These are phyloP conservation scores for Geranomyces michiganensis DNA, from an alignment of 192 early-diverging fungal species.

Conservation along the genomic window DNA sequence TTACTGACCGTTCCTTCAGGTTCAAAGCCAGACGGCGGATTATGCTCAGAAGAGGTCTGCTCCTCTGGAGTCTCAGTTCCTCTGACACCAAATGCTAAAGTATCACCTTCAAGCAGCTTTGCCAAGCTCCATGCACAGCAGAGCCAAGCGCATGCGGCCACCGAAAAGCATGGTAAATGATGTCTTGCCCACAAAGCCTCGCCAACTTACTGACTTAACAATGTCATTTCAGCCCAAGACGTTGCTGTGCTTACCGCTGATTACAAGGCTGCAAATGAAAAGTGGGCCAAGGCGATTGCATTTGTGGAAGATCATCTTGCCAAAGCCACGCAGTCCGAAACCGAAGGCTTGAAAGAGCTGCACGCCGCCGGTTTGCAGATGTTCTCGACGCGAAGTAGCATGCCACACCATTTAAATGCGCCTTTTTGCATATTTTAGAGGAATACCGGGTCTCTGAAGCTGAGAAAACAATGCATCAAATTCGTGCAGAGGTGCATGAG, in stretches of 20 bases:
- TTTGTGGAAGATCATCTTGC: background rate
- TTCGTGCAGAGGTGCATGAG: background rate
- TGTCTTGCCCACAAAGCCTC: background rate
- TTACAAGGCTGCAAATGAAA: background rate
- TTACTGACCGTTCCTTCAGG: background rate
- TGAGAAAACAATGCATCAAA: background rate
- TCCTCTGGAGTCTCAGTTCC: no score
- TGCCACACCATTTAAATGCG: no score
- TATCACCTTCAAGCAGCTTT: background rate
- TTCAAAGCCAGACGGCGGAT: background rate
- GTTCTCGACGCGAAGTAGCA: no score
- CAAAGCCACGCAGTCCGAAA: background rate
- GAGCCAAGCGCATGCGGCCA: background rate
- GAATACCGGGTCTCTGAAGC: background rate
- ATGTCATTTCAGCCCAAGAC: background rate
- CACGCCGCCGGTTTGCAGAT: background rate
- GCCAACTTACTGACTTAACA: background rate
- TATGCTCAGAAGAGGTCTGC: background rate
- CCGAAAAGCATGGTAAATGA: constrained; percentile 2
- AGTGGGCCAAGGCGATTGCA: background rate
- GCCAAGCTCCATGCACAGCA: background rate
- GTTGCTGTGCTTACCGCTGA: background rate
- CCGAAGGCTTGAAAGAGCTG: background rate
- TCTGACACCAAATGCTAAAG: background rate
- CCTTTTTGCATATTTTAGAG: no score